Conservation (phyloP, 2,329 filamentous ascomycete species). For the Colletotrichum higginsianum region DNA sequence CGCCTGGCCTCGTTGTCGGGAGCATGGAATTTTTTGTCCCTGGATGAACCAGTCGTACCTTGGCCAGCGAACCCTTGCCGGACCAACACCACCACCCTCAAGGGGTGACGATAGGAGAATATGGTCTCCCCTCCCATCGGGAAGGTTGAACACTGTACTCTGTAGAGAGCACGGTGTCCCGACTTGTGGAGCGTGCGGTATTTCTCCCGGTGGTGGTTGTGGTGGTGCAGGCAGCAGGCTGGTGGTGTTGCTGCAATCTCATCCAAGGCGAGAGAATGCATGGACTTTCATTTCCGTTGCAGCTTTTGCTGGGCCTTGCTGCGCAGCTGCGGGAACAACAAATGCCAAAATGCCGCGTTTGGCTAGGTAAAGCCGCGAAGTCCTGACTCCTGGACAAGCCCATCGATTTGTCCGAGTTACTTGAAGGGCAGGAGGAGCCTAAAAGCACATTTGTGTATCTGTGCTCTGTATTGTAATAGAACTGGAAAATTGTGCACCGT, state of each 20-base stretch:
- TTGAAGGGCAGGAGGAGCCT: conserved; percentile 12
- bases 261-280: background rate
- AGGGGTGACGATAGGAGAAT: conserved; percentile 18
- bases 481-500: conserved; percentile 7
- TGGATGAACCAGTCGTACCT: conserved; percentile 21
- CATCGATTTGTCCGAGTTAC: conserved; percentile 5
- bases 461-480: conserved; percentile 2
- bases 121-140: background rate
- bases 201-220: conserved; percentile 23
- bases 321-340: conserved; percentile 22
- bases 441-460: background rate
- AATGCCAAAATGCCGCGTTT: conserved; percentile 37
- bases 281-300: conserved; percentile 24
- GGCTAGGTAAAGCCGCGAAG: conserved; percentile 6
- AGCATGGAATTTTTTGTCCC: background rate
- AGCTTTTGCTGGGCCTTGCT: conserved; percentile 28
- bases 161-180: conserved; percentile 29
- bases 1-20: background rate
- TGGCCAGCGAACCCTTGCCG: conserved; percentile 22
- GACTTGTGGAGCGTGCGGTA: conserved; percentile 37
- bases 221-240: too few species aligned
- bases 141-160: conserved; percentile 29
- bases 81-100: background rate
- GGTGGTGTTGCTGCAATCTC: conserved; percentile 27
- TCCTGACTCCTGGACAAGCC: background rate